Percentiles rank a stretch among this genome's conserved stretches.
These are phyloP conservation scores for Lunasporangiospora selenospora DNA, from an alignment of 192 early-diverging fungal species.

Conservation along the genomic window DNA sequence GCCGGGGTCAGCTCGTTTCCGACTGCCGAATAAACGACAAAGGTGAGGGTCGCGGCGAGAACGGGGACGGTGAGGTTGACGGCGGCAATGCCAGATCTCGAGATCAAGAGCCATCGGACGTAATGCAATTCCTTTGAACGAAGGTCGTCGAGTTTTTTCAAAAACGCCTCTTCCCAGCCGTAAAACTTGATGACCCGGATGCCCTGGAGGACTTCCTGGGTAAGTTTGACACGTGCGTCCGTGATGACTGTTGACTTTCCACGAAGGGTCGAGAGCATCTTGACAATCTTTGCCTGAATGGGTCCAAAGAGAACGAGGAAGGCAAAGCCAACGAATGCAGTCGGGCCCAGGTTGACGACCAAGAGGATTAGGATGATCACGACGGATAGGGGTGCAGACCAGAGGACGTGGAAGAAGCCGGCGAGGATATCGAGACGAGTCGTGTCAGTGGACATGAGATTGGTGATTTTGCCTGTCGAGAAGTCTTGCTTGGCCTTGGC, in stretches of 20 bases:
- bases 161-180: constrained; percentile 66
- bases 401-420: constrained; percentile 54
- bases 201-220: constrained; percentile 70
- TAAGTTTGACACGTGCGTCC: constrained; percentile 75
- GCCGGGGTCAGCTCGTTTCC: constrained; percentile 67
- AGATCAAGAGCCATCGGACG: constrained; percentile 42
- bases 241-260: constrained; percentile 61
- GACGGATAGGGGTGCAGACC: constrained; percentile 54
- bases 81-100: constrained; percentile 48
- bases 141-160: constrained; percentile 45
- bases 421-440: constrained; percentile 52
- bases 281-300: constrained; percentile 40
- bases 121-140: constrained; percentile 48
- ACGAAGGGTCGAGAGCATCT: constrained; percentile 33
- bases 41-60: constrained; percentile 57
- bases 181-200: constrained; percentile 83
- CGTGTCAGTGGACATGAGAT: constrained; percentile 76
- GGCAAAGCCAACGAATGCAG: constrained; percentile 67
- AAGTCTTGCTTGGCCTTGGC: constrained; percentile 56
- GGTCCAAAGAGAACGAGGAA: constrained; percentile 55
- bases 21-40: constrained; percentile 52
- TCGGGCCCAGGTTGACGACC: constrained; percentile 61
- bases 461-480: constrained; percentile 71
- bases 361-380: constrained; percentile 49
- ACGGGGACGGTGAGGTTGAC: constrained; percentile 48